Percentiles rank a stretch among this genome's conserved stretches.
Conservation (phyloP, 2,329 filamentous ascomycete genomes). For the Talaromyces sp. region DNA sequence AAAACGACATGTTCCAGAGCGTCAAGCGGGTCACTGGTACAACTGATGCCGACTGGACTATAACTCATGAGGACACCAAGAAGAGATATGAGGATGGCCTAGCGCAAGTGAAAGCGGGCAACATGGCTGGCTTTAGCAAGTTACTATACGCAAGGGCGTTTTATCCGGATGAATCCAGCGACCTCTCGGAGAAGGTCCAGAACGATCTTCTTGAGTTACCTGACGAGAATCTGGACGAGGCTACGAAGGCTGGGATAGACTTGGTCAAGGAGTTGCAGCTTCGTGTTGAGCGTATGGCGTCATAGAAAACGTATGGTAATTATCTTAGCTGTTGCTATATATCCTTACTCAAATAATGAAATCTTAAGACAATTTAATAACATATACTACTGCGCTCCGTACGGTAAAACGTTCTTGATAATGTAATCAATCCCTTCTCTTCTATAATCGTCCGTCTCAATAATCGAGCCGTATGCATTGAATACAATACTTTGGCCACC, state of each 20-base stretch:
- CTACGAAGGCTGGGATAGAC: constrained; percentile 5
- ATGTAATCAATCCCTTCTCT: neutral
- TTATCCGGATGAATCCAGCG: neutral
- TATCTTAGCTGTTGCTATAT: neutral
- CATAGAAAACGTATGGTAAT: neutral
- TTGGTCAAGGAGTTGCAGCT: neutral
- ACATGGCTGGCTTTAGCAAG: constrained; percentile 6
- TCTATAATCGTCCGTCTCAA: neutral
- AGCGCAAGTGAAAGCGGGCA: neutral
- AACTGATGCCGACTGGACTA: constrained; percentile 58
- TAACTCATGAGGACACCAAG: constrained; percentile 33
- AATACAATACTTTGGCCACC: neutral
- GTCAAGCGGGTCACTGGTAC: constrained; percentile 58
- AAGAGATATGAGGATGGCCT: neutral
- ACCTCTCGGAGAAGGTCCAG: neutral
- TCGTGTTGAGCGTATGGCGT: constrained; percentile 6
- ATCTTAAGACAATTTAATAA: neutral
- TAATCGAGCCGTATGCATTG: neutral
- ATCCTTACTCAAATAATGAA: neutral
- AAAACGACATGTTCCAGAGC: constrained; percentile 63
- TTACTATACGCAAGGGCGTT: constrained; percentile 1
- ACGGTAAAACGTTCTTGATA: neutral
- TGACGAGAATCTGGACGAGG: neutral
- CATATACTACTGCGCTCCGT: neutral
- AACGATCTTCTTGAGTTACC: neutral